These are phyloP conservation scores for Ajuga chamaepitys DNA, from an alignment of 257 asterid species.

Conservation along the genomic window DNA sequence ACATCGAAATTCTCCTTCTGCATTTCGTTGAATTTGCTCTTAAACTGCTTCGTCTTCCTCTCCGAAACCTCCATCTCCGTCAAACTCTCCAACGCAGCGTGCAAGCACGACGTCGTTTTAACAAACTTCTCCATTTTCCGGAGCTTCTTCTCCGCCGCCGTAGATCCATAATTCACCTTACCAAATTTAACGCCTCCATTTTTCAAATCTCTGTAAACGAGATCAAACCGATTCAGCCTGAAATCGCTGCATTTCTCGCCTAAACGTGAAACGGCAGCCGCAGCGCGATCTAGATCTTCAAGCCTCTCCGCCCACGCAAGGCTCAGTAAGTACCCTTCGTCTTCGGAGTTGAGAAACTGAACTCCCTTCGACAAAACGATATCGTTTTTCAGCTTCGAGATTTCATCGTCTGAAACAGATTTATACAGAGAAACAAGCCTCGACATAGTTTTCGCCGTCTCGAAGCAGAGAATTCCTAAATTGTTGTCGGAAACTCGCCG, in stretches of 20 bases:
- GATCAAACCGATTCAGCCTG: conserved; percentile 48
- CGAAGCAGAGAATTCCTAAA: conserved; percentile 67
- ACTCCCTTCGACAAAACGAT: conserved; percentile 47
- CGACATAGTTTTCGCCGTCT: conserved; percentile 68
- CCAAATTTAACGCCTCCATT: conserved; percentile 33
- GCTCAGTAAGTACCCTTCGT: conserved; percentile 44
- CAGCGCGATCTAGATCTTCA: conserved; percentile 70
- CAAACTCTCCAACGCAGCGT: conserved; percentile 39
- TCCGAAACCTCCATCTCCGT: conserved; percentile 54
- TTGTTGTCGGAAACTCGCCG: conserved; percentile 14
- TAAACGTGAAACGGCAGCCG: conserved; percentile 44
- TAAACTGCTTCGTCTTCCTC: conserved; percentile 36
- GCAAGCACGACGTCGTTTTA: conserved; percentile 38
- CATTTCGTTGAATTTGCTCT: conserved; percentile 16
- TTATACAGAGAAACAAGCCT: conserved; percentile 54
- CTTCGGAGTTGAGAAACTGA: conserved; percentile 49
- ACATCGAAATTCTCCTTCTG: conserved; percentile 27
- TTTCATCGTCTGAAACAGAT: conserved; percentile 45
- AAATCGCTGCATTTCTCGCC: conserved; percentile 54
- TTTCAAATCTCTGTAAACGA: conserved; percentile 48
- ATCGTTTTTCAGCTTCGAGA: conserved; percentile 28
- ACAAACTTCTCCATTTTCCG: conserved; percentile 53
- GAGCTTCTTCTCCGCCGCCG: conserved; percentile 31
- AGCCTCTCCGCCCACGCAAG: conserved; percentile 69
- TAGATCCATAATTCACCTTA: conserved; percentile 45